These are phyloP conservation scores for Pleurotus sapidus DNA, from an alignment of 768 basidiomycete genomes.

Conservation along the genomic window DNA sequence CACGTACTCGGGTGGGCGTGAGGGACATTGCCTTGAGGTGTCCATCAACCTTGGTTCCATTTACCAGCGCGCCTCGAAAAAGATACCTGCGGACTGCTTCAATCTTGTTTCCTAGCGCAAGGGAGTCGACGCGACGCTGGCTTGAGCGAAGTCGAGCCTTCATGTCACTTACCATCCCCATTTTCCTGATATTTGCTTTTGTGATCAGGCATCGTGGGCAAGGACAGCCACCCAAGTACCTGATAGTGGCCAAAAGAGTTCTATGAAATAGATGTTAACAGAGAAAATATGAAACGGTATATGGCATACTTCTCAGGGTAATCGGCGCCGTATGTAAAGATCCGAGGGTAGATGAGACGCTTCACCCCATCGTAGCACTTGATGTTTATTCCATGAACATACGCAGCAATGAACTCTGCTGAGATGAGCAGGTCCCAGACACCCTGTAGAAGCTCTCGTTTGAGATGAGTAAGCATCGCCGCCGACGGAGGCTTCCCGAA, in stretches of 20 bases:
- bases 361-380: constrained; percentile 8
- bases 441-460: constrained; percentile 9
- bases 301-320: constrained; percentile 26
- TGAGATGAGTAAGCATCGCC: constrained; percentile 5
- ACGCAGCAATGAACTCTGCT: constrained; percentile 8
- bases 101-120: not conserved
- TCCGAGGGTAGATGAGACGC: not conserved
- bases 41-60: not conserved
- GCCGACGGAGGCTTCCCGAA: not conserved
- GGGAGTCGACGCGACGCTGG: constrained; percentile 7
- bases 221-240: constrained; percentile 26
- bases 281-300: not conserved
- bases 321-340: not conserved
- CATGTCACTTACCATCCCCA: constrained; percentile 24
- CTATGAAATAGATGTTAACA: constrained; percentile 14
- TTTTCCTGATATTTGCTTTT: constrained; percentile 19
- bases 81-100: constrained; percentile 4
- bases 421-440: constrained; percentile 3
- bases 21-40: not conserved
- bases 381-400: constrained; percentile 6
- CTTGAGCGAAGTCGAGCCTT: not conserved
- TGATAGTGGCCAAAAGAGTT: constrained; percentile 31
- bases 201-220: constrained; percentile 34
- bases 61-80: not conserved
- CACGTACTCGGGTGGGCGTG: constrained; percentile 7